Evolutionary conservation across 768 basidiomycete genomes (phyloP).

Genomic region (Mycena vitilis): DNA sequence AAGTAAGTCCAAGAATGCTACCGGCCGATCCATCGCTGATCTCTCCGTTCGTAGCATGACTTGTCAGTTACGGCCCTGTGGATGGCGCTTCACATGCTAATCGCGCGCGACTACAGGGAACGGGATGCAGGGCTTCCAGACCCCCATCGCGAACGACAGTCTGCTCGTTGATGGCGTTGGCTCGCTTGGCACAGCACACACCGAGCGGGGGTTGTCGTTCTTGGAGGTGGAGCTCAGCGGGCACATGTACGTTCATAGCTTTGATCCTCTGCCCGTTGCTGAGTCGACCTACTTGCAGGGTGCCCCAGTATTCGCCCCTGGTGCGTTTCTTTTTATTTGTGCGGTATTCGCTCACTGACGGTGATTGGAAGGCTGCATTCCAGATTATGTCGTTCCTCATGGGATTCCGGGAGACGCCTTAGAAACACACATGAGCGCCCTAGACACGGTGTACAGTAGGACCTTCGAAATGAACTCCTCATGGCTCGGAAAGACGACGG

Average conservation of each 20-base stretch:
- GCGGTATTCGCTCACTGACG: background rate
- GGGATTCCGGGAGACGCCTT: slow-evolving; percentile 31
- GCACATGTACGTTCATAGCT: slow-evolving; percentile 65
- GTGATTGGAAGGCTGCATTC: slow-evolving; percentile 56
- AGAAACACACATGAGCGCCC: slow-evolving; percentile 5
- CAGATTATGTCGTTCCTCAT: slow-evolving; percentile 32
- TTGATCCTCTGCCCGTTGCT: background rate
- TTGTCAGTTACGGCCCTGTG: slow-evolving; percentile 41
- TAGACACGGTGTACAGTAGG: background rate
- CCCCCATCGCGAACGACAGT: slow-evolving; percentile 70
- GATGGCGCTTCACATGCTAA: slow-evolving; percentile 1
- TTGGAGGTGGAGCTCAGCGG: slow-evolving; percentile 76
- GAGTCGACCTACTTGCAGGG: slow-evolving; percentile 48
- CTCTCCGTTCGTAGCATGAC: slow-evolving; percentile 52
- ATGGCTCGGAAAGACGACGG: background rate
- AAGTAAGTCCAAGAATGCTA: slow-evolving; percentile 56
- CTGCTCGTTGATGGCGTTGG: slow-evolving; percentile 81
- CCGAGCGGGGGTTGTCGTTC: slow-evolving; percentile 76
- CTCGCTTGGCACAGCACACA: slow-evolving; percentile 71
- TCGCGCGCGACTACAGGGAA: slow-evolving; percentile 52
- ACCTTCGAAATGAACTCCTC: background rate
- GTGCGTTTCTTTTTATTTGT: slow-evolving; percentile 48
- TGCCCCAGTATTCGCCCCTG: slow-evolving; percentile 74
- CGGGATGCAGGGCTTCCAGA: slow-evolving; percentile 80
- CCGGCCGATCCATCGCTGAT: background rate